A percentile compares a stretch with the other conserved stretches of the same genome.
These are phyloP conservation scores for Ceratocystis eucalypticola DNA, from an alignment of 2,329 filamentous ascomycete genomes.

Conservation along the genomic window DNA sequence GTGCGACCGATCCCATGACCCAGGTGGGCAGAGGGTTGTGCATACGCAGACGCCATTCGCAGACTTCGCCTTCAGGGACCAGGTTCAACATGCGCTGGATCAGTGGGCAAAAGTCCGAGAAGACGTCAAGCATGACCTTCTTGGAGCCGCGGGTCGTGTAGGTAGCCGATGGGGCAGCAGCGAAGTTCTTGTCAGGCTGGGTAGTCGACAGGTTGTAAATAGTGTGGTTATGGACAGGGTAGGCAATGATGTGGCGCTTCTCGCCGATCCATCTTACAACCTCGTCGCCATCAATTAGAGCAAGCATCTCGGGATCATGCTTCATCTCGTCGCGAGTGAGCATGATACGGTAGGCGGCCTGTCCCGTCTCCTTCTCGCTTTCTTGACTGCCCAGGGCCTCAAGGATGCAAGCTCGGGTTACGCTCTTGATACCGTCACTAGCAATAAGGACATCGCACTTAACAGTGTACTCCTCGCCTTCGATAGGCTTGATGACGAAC, in stretches of 20 bases:
- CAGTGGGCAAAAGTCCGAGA: constrained; percentile 45
- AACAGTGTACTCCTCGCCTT: constrained; percentile 40
- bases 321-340: constrained; percentile 53
- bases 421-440: constrained; percentile 43
- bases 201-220: constrained; percentile 52
- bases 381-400: constrained; percentile 36
- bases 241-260: constrained; percentile 63
- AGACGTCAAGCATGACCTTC: constrained; percentile 46
- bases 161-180: constrained; percentile 41
- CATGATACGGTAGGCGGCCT: constrained; percentile 71
- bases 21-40: constrained; percentile 44
- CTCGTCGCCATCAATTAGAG: constrained; percentile 51
- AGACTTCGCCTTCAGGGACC: constrained; percentile 48
- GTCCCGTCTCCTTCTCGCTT: constrained; percentile 53
- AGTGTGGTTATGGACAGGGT: constrained; percentile 53
- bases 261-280: constrained; percentile 66
- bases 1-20: constrained; percentile 41
- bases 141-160: constrained; percentile 53
- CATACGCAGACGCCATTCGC: constrained; percentile 50
- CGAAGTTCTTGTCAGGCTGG: constrained; percentile 49
- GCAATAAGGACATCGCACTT: constrained; percentile 41
- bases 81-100: constrained; percentile 46
- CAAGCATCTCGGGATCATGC: constrained; percentile 51
- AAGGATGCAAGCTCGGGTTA: constrained; percentile 40
- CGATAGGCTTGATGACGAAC: constrained; percentile 46